phyloP scores from a whole-genome alignment of 495 filamentous ascomycete genomes.

The Talaromyces ruber region DNA sequence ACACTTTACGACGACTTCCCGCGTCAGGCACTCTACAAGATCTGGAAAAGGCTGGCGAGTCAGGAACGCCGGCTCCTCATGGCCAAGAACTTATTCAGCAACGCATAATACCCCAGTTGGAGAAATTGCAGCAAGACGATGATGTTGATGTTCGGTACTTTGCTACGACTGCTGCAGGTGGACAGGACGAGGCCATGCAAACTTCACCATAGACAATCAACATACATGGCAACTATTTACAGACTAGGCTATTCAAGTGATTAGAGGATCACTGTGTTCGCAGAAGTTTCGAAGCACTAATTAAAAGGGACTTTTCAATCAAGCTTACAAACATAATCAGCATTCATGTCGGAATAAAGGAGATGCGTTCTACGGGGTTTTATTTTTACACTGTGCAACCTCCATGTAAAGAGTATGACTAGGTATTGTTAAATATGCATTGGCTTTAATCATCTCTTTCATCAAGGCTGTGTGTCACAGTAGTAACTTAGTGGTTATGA shows the following conservation, averaged over 20 bases:
- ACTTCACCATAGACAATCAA: conserved; percentile 32
- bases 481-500: not conserved
- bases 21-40: conserved; percentile 77
- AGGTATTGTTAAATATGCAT: not conserved
- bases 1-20: conserved; percentile 81
- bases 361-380: not conserved
- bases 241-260: not conserved
- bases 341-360: conserved; percentile 5
- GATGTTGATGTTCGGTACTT: conserved; percentile 98
- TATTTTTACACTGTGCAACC: not conserved
- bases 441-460: not conserved
- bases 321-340: conserved; percentile 6
- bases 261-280: not conserved
- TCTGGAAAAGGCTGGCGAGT: conserved; percentile 67
- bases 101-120: conserved; percentile 78
- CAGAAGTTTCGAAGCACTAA: not conserved
- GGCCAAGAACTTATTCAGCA: conserved; percentile 80
- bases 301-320: not conserved
- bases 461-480: not conserved
- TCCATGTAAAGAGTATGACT: not conserved
- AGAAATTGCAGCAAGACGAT: conserved; percentile 91
- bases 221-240: not conserved
- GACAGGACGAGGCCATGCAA: conserved; percentile 39
- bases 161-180: conserved; percentile 59
- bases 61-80: conserved; percentile 53